Conservation (phyloP, 2,329 filamentous ascomycete genomes). For the Gnomoniopsis sp. region DNA sequence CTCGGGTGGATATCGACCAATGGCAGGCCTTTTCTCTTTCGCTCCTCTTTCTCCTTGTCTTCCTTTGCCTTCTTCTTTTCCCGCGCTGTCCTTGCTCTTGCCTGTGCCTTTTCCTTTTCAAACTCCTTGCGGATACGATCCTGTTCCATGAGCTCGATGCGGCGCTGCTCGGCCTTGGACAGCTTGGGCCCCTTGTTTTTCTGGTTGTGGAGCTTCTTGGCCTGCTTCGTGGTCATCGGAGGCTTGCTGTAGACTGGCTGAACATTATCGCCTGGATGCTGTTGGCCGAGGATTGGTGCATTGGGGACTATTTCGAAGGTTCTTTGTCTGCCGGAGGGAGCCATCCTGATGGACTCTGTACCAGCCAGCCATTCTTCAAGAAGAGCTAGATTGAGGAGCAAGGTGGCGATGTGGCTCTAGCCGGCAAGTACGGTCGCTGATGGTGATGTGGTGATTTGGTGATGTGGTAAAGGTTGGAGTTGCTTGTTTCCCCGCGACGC, state of each 20-base stretch:
- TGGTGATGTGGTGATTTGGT: no score
- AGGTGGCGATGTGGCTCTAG: no score
- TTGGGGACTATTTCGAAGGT: slow-evolving; percentile 24
- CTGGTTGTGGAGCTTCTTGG: slow-evolving; percentile 42
- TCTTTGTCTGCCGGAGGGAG: slow-evolving; percentile 30
- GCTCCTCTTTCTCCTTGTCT: slow-evolving; percentile 44
- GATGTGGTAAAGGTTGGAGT: no score
- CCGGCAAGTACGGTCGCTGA: no score
- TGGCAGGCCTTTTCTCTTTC: slow-evolving; percentile 50
- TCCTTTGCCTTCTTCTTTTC: slow-evolving; percentile 57
- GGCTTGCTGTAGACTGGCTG: slow-evolving; percentile 24
- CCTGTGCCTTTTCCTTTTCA: slow-evolving; percentile 45
- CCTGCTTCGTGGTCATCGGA: slow-evolving; percentile 48
- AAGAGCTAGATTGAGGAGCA: neutral
- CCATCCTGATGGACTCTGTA: slow-evolving; percentile 22
- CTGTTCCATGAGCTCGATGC: slow-evolving; percentile 43
- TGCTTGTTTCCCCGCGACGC: no score
- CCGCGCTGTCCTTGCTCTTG: slow-evolving; percentile 45
- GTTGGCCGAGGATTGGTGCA: slow-evolving; percentile 16
- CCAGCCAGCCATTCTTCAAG: neutral
- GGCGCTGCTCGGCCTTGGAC: slow-evolving; percentile 40
- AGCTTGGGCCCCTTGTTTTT: slow-evolving; percentile 37
- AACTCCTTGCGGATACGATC: slow-evolving; percentile 52
- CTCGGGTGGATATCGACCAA: slow-evolving; percentile 53
- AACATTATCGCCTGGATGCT: slow-evolving; percentile 1